These are phyloP conservation scores for Hirsutella rhossiliensis DNA, from an alignment of 2,329 filamentous ascomycete species.

Conservation along the genomic window DNA sequence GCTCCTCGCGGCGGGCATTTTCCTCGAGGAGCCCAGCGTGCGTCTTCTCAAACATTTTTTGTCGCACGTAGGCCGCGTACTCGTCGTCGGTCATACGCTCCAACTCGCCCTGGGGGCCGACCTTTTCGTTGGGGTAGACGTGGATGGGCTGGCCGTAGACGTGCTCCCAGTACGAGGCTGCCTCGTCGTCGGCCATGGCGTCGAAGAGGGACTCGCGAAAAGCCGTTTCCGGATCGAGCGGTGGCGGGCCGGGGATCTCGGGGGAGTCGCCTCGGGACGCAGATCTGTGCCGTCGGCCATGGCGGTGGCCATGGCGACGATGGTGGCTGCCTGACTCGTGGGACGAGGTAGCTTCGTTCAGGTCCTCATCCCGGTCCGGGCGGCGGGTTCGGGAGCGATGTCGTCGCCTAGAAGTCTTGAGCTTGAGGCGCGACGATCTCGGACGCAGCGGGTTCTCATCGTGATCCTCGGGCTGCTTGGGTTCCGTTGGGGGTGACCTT, in stretches of 20 bases:
- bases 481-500: background rate
- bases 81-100: conserved; percentile 89
- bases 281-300: conserved; percentile 24
- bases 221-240: conserved; percentile 57
- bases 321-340: conserved; percentile 13
- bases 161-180: conserved; percentile 85
- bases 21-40: conserved; percentile 75
- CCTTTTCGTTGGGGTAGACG: conserved; percentile 47
- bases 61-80: conserved; percentile 75
- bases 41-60: conserved; percentile 92
- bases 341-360: conserved; percentile 6
- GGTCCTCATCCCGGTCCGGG: conserved; percentile 11
- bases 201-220: conserved; percentile 95
- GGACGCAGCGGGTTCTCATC: conserved; percentile 13
- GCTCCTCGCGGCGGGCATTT: conserved; percentile 47
- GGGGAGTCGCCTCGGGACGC: conserved; percentile 19
- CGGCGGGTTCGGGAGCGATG: conserved; percentile 5
- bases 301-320: conserved; percentile 17
- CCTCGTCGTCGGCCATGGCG: conserved; percentile 92
- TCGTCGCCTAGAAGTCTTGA: conserved; percentile 18
- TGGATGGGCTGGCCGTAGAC: conserved; percentile 97
- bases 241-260: conserved; percentile 32
- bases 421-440: conserved; percentile 18
- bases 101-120: conserved; percentile 41
- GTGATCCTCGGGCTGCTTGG: conserved; percentile 4